Base-by-base conservation (phyloP, 768 basidiomycete genomes). In the Fibroporia radiculosa region DNA sequence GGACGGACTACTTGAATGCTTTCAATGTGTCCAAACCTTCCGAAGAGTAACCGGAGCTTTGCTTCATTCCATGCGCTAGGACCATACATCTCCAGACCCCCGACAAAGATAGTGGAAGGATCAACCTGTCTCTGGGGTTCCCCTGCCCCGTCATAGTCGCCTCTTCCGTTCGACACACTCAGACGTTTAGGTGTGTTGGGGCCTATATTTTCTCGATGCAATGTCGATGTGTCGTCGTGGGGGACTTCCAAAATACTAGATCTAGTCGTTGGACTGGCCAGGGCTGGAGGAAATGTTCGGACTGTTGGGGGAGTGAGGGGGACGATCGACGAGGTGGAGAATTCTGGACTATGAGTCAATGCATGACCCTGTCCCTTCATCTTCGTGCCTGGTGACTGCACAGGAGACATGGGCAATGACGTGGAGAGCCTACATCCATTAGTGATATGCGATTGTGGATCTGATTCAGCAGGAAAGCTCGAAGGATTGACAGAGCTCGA, bases 21-120 rank as follows among this genome's bases (percentile, higher is more conserved):
- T 51, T 82, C 77, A 7, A 90, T 66, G 1, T 73, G 72, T 8
- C 80, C 82, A 53, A 79, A 89, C 55, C 70, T 72, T 18, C 68
- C 66, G 57, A 90, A 90, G 36, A 84, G 67, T 6, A 59, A 56
- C 24, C 62, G 66, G 26, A 90, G 67, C 49, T 73, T 80, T 7
- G 67, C 69, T 56, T 89, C 84, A 35, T 80, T 74, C 87, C 86
- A 89, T 6, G 76, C 74, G 22, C 68, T 67, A 2, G 77, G 69
- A 4, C 79, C 81, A 53, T 69, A 70, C 56, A 77, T 73, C 53
- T 83, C 80, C 34, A 90, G 68, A 4, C 84, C 84, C 6, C 87
- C 86, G 23, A 88, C 82, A 57, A 88, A 89, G 23, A 90, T 67
- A 1, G 83, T 79, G 2, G 71, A 77, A 0, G 80, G 81, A 57